Percentiles rank a stretch among this genome's conserved stretches.
Evolutionary conservation across 2,329 filamentous ascomycete species (phyloP).

Genomic region (Pseudocercospora cruenta): DNA sequence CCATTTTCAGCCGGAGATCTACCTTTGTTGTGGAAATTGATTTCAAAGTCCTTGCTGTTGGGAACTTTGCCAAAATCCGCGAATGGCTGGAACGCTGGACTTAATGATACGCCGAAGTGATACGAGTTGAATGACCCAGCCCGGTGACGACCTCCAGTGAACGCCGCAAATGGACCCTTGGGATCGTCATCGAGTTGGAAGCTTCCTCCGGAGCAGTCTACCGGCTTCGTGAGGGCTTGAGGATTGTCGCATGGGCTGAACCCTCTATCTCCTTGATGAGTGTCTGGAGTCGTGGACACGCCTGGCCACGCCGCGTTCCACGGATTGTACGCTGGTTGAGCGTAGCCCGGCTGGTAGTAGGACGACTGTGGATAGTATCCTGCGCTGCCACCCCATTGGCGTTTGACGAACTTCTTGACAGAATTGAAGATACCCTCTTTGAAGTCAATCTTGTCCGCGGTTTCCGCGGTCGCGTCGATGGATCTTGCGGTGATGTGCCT

Average conservation of each 20-base stretch:
- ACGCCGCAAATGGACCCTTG: neutral
- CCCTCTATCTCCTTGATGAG: neutral
- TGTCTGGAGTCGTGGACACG: neutral
- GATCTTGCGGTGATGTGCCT: neutral
- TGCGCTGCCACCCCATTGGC: neutral
- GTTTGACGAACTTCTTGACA: neutral
- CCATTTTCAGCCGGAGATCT: neutral
- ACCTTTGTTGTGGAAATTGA: neutral
- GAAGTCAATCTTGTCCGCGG: neutral
- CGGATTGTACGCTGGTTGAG: neutral
- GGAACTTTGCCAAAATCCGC: neutral
- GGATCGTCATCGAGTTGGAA: neutral
- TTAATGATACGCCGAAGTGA: neutral
- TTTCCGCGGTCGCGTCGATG: neutral
- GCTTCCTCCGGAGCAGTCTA: neutral
- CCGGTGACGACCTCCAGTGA: neutral
- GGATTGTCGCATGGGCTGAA: slow-evolving; percentile 2
- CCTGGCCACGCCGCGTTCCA: neutral
- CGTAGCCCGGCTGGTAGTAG: neutral
- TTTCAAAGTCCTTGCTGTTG: neutral
- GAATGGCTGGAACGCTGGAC: slow-evolving; percentile 1
- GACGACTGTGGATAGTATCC: neutral
- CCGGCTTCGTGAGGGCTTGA: neutral
- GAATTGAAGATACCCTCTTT: neutral
- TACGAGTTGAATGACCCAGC: neutral